Percentiles rank a stretch among this genome's conserved stretches.
These are phyloP conservation scores for Termitomyces sp. DNA, from an alignment of 1,284 basidiomycete genomes.

Conservation along the genomic window DNA sequence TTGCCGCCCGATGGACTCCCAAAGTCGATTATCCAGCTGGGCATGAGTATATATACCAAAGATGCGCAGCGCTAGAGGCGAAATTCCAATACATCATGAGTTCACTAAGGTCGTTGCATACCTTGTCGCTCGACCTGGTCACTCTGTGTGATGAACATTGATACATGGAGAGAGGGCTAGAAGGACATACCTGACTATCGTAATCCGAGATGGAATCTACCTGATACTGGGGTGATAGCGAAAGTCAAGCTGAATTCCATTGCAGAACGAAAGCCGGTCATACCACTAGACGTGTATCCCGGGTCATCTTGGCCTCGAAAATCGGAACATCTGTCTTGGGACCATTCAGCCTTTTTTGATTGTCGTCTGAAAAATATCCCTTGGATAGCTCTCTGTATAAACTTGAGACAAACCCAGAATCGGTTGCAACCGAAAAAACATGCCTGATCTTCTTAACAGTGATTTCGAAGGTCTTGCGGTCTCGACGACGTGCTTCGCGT, in stretches of 20 bases:
- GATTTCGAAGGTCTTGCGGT: constrained; percentile 37
- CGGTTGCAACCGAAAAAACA: constrained; percentile 1
- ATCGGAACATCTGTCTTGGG: constrained; percentile 46
- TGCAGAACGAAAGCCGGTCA: constrained; percentile 17
- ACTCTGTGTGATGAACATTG: neutral
- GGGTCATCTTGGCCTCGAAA: constrained; percentile 65
- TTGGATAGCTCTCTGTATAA: constrained; percentile 53
- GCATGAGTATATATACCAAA: constrained; percentile 63
- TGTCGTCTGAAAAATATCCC: constrained; percentile 63
- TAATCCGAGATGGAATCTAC: constrained; percentile 54
- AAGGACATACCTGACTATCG: constrained; percentile 36
- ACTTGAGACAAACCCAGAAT: constrained; percentile 1
- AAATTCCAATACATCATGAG: neutral
- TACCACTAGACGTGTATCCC: constrained; percentile 58
- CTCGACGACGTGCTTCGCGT: constrained; percentile 32
- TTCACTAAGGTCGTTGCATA: constrained; percentile 17
- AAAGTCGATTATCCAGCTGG: constrained; percentile 49
- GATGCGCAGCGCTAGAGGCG: constrained; percentile 27
- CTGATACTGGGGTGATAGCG: constrained; percentile 45
- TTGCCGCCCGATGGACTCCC: constrained; percentile 53
- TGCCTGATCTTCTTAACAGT: constrained; percentile 58
- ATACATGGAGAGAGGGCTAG: neutral
- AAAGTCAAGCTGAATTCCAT: neutral
- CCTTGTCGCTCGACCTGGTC: constrained; percentile 54
- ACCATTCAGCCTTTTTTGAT: constrained; percentile 58